Evolutionary conservation across 163 green algal genomes (phyloP), one percentile per base, ranked within the genome.

Genomic region (Scenedesmus sp.): DNA sequence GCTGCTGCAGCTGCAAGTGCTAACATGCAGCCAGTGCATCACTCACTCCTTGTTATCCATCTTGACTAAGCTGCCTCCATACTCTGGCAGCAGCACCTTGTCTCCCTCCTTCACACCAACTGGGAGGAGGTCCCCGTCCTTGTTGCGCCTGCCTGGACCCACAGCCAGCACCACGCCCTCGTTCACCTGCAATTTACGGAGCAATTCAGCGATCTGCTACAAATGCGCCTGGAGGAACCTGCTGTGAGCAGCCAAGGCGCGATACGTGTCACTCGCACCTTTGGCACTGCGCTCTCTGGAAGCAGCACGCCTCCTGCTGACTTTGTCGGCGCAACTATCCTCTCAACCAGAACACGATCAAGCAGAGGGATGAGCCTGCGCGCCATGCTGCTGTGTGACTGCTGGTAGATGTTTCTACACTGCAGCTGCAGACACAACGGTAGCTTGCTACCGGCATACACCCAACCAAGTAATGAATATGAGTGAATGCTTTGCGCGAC

Each of bases 11-110:
- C 35, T 24, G 13, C 15, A 73, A 18, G 12, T 59, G 18, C 37
- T 35, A 10, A 44, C 61, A 44, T 46, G 43, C 61, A 37, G 12
- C 4, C 51, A 37, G 0, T n/a, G 2, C 7, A 6, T 3, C 3
- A 94, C 96, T 98, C 91, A 98, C 96, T 99, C 97, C 81, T 98
- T 98, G 40, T 95, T 95, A 26, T 97, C 94, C 59, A 99, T 93
- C 95, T 99, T 98, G 44, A 99, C 86, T 30, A 92, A 82, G 73
- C 90, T 95, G 80, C 97, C 97, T 22, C 97, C 97, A 92, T 98
- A 99, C 87, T 99, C 97, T 72, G 97, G 97, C 46, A 99, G 95
- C 87, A 99, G 90, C 30, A 99, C 97, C 79, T 96, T 98, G 94
- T 99, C 97, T 13, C 97, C 97, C 90, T 98, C 97, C 92, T 98